phyloP scores from a whole-genome alignment of 768 basidiomycete genomes.

The Kwoniella dejecticola region DNA sequence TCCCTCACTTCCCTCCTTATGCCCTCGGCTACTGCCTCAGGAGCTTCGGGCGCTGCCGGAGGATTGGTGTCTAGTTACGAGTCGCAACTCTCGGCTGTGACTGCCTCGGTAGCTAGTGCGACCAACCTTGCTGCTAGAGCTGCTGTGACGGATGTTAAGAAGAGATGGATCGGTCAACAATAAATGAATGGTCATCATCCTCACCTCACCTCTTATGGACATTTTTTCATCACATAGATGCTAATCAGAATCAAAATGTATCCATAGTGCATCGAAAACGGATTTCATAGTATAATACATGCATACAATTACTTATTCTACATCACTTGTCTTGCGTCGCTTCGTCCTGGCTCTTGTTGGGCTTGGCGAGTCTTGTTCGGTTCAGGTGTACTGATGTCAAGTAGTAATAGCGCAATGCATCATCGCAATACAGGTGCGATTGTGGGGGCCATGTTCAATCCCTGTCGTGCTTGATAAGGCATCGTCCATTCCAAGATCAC shows the following conservation, averaged over 20 bases:
- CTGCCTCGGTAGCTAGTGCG: neutral
- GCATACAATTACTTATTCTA: neutral
- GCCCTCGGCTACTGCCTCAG: conserved; percentile 4
- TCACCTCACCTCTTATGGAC: no score
- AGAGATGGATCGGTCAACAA: conserved; percentile 32
- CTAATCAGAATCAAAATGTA: no score
- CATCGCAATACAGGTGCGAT: no score
- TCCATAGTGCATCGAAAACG: conserved; percentile 12
- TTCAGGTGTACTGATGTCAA: no score
- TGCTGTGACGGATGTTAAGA: conserved; percentile 23
- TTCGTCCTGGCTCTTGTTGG: no score
- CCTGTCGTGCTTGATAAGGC: no score
- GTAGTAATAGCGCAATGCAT: no score
- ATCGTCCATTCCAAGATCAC: neutral
- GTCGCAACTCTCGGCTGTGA: neutral
- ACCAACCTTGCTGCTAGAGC: conserved; percentile 7
- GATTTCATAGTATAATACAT: conserved; percentile 12
- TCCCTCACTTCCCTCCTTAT: conserved; percentile 12
- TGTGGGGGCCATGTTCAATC: no score
- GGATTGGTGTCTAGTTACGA: no score
- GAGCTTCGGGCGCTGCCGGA: neutral
- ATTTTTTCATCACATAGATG: no score
- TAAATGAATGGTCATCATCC: conserved; percentile 7
- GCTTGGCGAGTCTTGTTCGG: no score
- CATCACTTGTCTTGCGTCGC: neutral